Percentiles rank a stretch among this genome's conserved stretches.
These are phyloP conservation scores for Daldinia decipiens DNA, from an alignment of 495 filamentous ascomycete species.

Conservation along the genomic window DNA sequence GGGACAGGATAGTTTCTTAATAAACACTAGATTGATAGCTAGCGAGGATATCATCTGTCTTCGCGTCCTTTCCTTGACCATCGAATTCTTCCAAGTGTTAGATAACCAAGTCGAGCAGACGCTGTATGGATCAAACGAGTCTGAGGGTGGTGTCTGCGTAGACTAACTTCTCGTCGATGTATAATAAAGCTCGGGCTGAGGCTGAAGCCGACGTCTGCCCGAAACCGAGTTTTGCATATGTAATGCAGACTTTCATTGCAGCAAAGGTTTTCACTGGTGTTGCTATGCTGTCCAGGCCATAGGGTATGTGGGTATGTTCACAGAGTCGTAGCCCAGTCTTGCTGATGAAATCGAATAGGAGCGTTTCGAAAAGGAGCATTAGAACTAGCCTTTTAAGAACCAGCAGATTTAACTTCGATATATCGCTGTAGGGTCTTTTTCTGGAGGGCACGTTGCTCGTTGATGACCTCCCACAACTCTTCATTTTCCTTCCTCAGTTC, in stretches of 20 bases:
- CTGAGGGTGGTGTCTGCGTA: background rate
- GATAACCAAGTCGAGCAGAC: background rate
- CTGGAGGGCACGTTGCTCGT: constrained; percentile 59
- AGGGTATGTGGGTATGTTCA: background rate
- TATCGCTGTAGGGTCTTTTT: constrained; percentile 61
- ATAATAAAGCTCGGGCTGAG: background rate
- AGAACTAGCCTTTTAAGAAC: constrained; percentile 29
- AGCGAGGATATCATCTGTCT: background rate
- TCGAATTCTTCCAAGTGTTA: background rate
- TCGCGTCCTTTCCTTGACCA: background rate
- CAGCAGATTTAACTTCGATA: constrained; percentile 49
- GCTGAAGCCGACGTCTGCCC: background rate
- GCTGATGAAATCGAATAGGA: background rate
- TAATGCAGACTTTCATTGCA: background rate
- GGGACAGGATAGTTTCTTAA: background rate
- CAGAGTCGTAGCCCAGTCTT: too few species aligned
- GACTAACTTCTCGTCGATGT: background rate
- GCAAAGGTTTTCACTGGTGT: background rate
- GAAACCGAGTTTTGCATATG: background rate
- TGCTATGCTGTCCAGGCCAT: too few species aligned
- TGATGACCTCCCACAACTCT: constrained; percentile 62
- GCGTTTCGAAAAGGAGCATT: too few species aligned
- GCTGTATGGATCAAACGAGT: background rate
- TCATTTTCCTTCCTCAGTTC: constrained; percentile 61
- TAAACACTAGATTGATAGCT: background rate